A percentile compares a stretch with the other conserved stretches of the same genome.
phyloP scores from a whole-genome alignment of 2,329 filamentous ascomycete genomes.

The Madurella fahalii region DNA sequence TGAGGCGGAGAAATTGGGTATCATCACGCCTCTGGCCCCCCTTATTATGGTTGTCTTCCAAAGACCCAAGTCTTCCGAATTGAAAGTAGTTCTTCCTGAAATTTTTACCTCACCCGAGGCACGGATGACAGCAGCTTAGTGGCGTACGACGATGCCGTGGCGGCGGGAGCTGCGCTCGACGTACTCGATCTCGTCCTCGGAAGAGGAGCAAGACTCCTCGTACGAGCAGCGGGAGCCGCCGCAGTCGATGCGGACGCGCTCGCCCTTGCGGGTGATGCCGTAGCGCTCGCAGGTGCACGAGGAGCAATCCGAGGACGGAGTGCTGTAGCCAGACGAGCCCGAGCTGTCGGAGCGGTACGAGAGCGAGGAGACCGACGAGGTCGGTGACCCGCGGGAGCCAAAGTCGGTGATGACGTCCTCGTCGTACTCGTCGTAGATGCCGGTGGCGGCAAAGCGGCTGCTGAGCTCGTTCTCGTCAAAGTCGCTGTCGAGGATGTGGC shows the following conservation, averaged over 20 bases:
- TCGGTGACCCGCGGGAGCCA: conserved; percentile 51
- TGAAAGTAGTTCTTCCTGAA: conserved; percentile 21
- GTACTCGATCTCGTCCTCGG: conserved; percentile 56
- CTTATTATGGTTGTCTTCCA: conserved; percentile 4
- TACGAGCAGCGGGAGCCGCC: conserved; percentile 85
- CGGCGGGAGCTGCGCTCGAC: conserved; percentile 54
- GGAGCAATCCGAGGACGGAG: conserved; percentile 69
- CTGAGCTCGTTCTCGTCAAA: conserved; percentile 77
- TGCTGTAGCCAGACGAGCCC: conserved; percentile 73
- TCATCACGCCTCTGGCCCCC: conserved; percentile 5
- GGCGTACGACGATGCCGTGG: conserved; percentile 58
- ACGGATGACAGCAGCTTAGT: conserved; percentile 24
- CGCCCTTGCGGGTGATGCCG: conserved; percentile 88
- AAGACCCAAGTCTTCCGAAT: conserved; percentile 1
- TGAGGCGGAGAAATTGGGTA: not conserved
- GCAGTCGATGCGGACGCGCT: conserved; percentile 94
- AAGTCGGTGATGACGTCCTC: conserved; percentile 55
- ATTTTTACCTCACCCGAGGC: conserved; percentile 28
- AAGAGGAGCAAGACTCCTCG: conserved; percentile 63
- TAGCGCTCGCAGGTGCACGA: conserved; percentile 93
- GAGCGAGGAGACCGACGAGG: conserved; percentile 65
- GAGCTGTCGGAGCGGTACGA: conserved; percentile 71
- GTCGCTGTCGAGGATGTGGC: conserved; percentile 78
- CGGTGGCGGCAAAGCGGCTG: conserved; percentile 63
- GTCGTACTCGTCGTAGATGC: conserved; percentile 51